Conservation (phyloP, 1,139 yeast species). For the Suhomyces bokatorum region DNA sequence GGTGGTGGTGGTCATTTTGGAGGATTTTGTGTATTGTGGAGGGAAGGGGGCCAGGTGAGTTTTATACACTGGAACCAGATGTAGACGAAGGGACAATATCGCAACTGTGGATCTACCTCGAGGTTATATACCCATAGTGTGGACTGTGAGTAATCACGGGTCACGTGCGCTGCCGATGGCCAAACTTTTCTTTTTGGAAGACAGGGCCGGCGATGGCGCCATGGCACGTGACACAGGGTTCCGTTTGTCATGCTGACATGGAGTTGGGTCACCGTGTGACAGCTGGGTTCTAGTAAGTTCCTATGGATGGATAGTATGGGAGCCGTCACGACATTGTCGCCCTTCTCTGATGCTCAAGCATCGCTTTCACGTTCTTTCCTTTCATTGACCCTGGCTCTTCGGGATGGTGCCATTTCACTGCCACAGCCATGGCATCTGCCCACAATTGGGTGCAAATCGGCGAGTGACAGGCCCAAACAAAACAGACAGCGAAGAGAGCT, state of each 20-base stretch:
- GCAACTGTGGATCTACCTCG: slow-evolving; percentile 10
- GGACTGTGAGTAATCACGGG: slow-evolving; percentile 5
- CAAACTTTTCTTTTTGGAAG: neutral
- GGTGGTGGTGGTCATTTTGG: slow-evolving; percentile 19
- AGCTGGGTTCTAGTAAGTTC: no score
- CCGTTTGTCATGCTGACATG: no score
- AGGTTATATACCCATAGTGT: slow-evolving; percentile 2
- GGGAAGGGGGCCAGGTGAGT: neutral
- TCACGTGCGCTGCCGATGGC: slow-evolving; percentile 5
- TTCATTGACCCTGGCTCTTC: no score
- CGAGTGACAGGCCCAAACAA: no score
- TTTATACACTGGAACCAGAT: slow-evolving; percentile 4
- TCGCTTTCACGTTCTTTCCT: no score
- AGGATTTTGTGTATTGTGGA: neutral
- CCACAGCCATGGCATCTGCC: no score
- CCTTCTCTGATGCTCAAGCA: no score
- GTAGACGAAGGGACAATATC: slow-evolving; percentile 3
- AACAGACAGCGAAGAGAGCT: no score
- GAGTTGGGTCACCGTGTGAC: no score
- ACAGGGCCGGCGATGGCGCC: neutral
- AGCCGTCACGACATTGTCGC: no score
- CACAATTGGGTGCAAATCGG: no score
- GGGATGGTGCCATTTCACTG: slow-evolving; percentile 8
- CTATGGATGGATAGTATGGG: no score
- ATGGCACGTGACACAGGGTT: neutral